Base-by-base conservation (phyloP, 495 filamentous ascomycete genomes). In the Penicillium bialowiezense region DNA sequence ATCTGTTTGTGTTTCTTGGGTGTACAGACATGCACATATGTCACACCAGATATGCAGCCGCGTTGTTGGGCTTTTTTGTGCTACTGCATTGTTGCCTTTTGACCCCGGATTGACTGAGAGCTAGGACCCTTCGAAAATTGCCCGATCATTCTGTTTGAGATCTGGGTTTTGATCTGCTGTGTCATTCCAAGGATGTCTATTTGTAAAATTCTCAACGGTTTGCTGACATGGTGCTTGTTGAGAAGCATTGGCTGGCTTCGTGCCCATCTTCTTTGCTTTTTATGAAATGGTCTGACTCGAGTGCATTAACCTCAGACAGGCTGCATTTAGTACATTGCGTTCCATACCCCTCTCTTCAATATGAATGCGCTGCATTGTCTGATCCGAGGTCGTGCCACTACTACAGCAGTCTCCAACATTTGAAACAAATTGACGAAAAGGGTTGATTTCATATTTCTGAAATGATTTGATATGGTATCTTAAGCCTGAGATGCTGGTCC, bases 31-130 rank as follows among this genome's bases (percentile, higher is more conserved):
- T 45, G 43, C 32, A 44, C 15, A 31, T 34, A 13, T 17, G 42
- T 45, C 43, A 36, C 32, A 36, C 43, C 7, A 21, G 31, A 26
- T 44, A 23, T 44, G 42, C 43, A 42, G 40, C 24, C 26, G 24
- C 26, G 26, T 31, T 18, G 20, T 28, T 45, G 43, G 41, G 28
- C 7, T 21, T 35, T 20, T 34, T 3, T 44, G n/a, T 23, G 39
- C 1, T 28, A 32, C 17, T 20, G 15, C 36, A 21, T 21, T 39
- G 6, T 17, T 39, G 12, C 10, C 12, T 39, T 9, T 35, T 34
- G 21, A 34, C 42, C 42, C 29, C 29, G 20, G 18, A 23, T 41
- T 26, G 21, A 28, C 3, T 12, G 12, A 32, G 12, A 10, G 5
- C 10, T n/a, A n/a, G n/a, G 29, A 8, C 29, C 29, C 12, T 12